These are phyloP conservation scores for Aspergillus amoenus DNA, from an alignment of 2,329 filamentous ascomycete species.

Conservation along the genomic window DNA sequence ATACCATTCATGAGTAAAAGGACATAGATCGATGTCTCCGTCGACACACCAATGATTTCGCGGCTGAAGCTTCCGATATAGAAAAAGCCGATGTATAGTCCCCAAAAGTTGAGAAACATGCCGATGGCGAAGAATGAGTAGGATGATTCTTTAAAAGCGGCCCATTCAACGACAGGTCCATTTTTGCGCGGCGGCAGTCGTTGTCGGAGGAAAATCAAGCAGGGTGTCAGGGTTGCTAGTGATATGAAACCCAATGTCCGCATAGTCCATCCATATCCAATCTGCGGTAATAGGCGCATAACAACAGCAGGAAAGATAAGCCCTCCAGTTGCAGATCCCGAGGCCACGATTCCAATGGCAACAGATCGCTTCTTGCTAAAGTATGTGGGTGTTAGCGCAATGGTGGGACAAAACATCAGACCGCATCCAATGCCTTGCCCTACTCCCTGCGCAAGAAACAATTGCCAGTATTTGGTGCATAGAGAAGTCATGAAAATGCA, in stretches of 20 bases:
- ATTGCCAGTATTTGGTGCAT: slow-evolving; percentile 51
- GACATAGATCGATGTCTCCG: slow-evolving; percentile 56
- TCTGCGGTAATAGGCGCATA: slow-evolving; percentile 55
- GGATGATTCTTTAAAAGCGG: slow-evolving; percentile 51
- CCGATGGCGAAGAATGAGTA: slow-evolving; percentile 47
- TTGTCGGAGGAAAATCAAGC: slow-evolving; percentile 48
- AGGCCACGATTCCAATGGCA: slow-evolving; percentile 60
- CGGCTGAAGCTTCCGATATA: slow-evolving; percentile 45
- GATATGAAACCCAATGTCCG: slow-evolving; percentile 62
- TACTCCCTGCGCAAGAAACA: slow-evolving; percentile 53
- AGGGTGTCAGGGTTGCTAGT: slow-evolving; percentile 45
- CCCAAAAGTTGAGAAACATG: slow-evolving; percentile 51
- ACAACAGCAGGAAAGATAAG: slow-evolving; percentile 62
- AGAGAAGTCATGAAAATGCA: slow-evolving; percentile 54
- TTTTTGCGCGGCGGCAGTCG: slow-evolving; percentile 50
- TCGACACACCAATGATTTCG: slow-evolving; percentile 40
- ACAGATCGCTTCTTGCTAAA: slow-evolving; percentile 60
- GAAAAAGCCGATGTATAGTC: slow-evolving; percentile 56
- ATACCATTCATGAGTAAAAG: slow-evolving; percentile 66
- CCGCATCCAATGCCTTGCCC: slow-evolving; percentile 58
- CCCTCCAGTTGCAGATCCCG: slow-evolving; percentile 62
- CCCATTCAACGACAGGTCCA: slow-evolving; percentile 53
- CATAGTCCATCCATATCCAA: slow-evolving; percentile 67
- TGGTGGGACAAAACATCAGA: slow-evolving; percentile 54
- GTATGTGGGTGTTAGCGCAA: slow-evolving; percentile 60